phyloP scores from a whole-genome alignment of 495 filamentous ascomycete species.

The Aspergillus sparsus region DNA sequence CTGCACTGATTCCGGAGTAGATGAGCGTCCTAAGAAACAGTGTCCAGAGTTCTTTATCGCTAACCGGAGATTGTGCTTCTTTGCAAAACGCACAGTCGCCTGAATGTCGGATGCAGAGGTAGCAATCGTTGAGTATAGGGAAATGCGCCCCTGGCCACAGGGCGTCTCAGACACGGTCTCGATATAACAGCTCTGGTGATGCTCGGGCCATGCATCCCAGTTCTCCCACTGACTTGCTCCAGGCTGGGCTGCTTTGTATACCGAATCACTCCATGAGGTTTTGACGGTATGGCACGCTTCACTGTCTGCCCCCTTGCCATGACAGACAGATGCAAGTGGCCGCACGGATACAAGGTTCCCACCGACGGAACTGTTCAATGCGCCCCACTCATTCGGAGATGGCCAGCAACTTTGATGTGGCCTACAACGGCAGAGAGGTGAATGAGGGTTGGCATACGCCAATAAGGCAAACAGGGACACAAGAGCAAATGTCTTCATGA shows the following conservation, averaged over 20 bases:
- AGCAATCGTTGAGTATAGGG: slow-evolving; percentile 42
- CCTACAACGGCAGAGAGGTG: slow-evolving; percentile 28
- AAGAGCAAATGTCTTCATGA: slow-evolving; percentile 4
- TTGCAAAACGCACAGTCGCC: slow-evolving; percentile 30
- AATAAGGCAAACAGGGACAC: not conserved
- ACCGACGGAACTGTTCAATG: slow-evolving; percentile 38
- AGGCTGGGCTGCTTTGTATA: slow-evolving; percentile 31
- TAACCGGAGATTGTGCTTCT: slow-evolving; percentile 27
- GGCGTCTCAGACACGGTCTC: slow-evolving; percentile 41
- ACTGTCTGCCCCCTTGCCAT: slow-evolving; percentile 32
- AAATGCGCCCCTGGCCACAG: slow-evolving; percentile 36
- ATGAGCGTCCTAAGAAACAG: slow-evolving; percentile 54
- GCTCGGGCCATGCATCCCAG: slow-evolving; percentile 56
- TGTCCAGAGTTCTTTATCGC: slow-evolving; percentile 62
- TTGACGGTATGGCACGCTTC: slow-evolving; percentile 30
- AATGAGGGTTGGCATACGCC: slow-evolving; percentile 7
- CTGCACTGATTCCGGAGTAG: slow-evolving; percentile 49
- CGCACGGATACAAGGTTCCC: slow-evolving; percentile 42
- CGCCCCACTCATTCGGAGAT: slow-evolving; percentile 35
- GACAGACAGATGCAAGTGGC: slow-evolving; percentile 44
- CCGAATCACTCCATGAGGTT: slow-evolving; percentile 28
- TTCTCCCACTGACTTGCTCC: slow-evolving; percentile 47
- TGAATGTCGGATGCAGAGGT: slow-evolving; percentile 41
- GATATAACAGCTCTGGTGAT: slow-evolving; percentile 54
- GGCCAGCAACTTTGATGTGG: slow-evolving; percentile 43